A percentile compares a stretch with the other conserved stretches of the same genome.
Conservation (phyloP, 2,329 filamentous ascomycete species). For the Chrysoporthe austroafricana region DNA sequence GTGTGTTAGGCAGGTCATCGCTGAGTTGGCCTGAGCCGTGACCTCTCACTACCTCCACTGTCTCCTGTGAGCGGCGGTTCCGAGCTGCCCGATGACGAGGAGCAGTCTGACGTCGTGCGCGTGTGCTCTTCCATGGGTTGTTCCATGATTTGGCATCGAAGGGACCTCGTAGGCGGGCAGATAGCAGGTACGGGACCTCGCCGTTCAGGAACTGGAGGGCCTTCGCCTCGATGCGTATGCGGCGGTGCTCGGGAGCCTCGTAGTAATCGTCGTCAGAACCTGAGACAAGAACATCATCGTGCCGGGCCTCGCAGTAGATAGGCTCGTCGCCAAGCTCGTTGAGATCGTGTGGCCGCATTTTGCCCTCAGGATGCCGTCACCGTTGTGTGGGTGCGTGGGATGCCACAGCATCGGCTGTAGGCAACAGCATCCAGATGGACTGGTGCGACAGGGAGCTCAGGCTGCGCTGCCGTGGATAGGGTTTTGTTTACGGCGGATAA, state of each 20-base stretch:
- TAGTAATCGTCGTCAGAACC: constrained; percentile 64
- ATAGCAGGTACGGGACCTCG: constrained; percentile 58
- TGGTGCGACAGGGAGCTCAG: not conserved
- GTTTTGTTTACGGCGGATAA: not conserved
- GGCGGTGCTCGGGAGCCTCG: constrained; percentile 49
- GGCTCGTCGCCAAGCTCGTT: constrained; percentile 39
- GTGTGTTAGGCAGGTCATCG: constrained; percentile 19
- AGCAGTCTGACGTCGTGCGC: constrained; percentile 23
- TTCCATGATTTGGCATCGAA: constrained; percentile 56
- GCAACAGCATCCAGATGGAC: not conserved
- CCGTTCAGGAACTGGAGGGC: constrained; percentile 63
- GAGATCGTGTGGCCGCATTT: constrained; percentile 16
- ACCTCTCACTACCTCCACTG: not conserved
- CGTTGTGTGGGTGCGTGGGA: not conserved
- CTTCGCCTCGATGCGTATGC: constrained; percentile 60
- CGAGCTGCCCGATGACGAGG: not conserved
- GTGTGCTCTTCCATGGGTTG: constrained; percentile 54
- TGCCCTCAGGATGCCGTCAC: constrained; percentile 10
- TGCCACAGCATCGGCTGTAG: constrained; percentile 6
- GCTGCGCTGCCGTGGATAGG: too few relatives aligned
- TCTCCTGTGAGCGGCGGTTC: constrained; percentile 34
- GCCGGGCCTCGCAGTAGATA: constrained; percentile 52
- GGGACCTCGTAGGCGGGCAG: constrained; percentile 64
- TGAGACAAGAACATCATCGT: constrained; percentile 53
- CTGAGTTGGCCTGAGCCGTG: constrained; percentile 1